Conservation (phyloP, 257 asterid species). For the Salvia hispanica region DNA sequence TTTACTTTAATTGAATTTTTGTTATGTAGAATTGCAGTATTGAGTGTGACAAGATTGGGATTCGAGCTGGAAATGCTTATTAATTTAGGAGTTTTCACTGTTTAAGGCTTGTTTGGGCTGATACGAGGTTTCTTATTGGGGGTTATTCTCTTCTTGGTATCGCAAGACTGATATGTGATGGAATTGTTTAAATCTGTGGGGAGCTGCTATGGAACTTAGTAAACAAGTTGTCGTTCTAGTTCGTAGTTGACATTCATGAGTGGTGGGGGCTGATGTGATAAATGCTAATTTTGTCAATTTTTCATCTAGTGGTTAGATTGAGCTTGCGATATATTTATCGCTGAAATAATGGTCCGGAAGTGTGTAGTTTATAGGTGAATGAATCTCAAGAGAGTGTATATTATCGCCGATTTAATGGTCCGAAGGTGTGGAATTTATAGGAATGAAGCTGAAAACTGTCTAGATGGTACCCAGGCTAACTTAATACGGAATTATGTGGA, state of each 20-base stretch:
- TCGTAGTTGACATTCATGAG: not conserved
- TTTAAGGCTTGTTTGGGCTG: not conserved
- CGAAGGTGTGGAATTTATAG: not conserved
- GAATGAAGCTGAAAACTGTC: constrained; percentile 21
- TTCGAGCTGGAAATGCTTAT: not conserved
- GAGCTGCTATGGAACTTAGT: not conserved
- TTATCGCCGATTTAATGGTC: not conserved
- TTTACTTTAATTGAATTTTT: not conserved
- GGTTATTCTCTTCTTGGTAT: not conserved
- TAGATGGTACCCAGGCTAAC: constrained; percentile 4
- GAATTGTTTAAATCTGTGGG: not conserved
- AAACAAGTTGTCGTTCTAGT: not conserved
- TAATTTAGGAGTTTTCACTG: not conserved
- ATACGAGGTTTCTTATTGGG: not conserved
- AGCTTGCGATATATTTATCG: not conserved
- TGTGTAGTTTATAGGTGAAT: constrained; percentile 7
- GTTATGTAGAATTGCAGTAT: not conserved
- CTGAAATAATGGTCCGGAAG: not conserved
- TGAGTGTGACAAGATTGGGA: not conserved
- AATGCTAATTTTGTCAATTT: not conserved
- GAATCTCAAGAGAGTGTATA: constrained; percentile 16
- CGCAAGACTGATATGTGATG: not conserved
- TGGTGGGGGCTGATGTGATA: not conserved
- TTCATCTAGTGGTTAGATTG: not conserved
- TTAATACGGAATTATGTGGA: constrained; percentile 1